phyloP scores from a whole-genome alignment of 179 eudicot species.

The Carnegiea gigantea region DNA sequence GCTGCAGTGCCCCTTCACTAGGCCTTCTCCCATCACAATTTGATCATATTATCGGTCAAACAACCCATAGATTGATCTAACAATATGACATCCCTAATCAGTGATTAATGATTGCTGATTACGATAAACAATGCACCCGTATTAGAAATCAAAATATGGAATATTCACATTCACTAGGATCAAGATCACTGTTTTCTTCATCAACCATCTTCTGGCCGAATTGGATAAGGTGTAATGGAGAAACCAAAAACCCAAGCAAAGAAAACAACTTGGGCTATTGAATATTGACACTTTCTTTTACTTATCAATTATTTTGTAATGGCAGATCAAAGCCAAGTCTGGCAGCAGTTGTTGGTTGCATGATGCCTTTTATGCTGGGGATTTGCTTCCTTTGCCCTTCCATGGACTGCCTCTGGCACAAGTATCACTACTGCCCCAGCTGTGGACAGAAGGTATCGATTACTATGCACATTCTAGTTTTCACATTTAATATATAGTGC shows the following conservation, averaged over 20 bases:
- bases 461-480: background rate
- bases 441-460: conserved; percentile 64
- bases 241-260: background rate
- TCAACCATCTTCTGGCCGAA: background rate
- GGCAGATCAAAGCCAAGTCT: conserved; percentile 76
- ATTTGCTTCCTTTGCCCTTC: conserved; percentile 79
- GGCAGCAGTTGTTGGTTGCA: conserved; percentile 80
- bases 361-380: conserved; percentile 83
- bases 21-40: background rate
- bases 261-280: too few species aligned
- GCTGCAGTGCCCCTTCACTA: background rate
- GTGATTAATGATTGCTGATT: too few species aligned
- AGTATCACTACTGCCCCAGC: conserved; percentile 84
- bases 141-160: too few species aligned
- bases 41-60: too few species aligned
- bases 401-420: conserved; percentile 96
- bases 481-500: background rate
- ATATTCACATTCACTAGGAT: background rate
- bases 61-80: background rate
- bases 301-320: background rate
- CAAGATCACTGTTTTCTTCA: background rate
- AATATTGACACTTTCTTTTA: too few species aligned
- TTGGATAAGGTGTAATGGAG: background rate
- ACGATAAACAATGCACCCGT: background rate
- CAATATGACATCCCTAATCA: background rate